A percentile compares a stretch with the other conserved stretches of the same genome.
Evolutionary conservation across 2,329 filamentous ascomycete genomes (phyloP).

Genomic region (Penicillium hesseltinei): DNA sequence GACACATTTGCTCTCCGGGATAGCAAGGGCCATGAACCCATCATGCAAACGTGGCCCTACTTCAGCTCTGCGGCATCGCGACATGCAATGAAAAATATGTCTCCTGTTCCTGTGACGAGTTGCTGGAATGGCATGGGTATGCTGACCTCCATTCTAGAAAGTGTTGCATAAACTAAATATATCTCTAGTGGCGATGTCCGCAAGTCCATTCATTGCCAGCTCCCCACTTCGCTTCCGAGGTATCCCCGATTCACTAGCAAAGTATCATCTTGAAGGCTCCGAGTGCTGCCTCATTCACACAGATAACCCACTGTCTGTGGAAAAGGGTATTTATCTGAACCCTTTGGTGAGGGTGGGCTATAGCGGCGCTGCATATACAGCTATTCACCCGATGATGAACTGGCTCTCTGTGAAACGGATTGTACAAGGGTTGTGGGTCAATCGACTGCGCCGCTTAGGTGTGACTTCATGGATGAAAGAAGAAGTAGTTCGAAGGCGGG

Average conservation of each 20-base stretch:
- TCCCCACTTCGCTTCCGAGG: conserved; percentile 61
- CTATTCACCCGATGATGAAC: conserved; percentile 23
- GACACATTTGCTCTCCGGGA: conserved; percentile 73
- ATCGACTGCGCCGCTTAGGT: conserved; percentile 52
- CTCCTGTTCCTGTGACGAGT: conserved; percentile 59
- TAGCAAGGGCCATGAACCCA: conserved; percentile 60
- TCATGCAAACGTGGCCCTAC: conserved; percentile 67
- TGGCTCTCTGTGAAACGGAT: conserved; percentile 54
- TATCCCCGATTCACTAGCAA: conserved; percentile 59
- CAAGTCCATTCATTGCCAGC: conserved; percentile 21
- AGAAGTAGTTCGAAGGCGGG: conserved; percentile 30
- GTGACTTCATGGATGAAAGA: conserved; percentile 34
- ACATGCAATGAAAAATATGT: conserved; percentile 52
- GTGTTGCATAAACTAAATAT: conserved; percentile 11
- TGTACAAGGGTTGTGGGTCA: conserved; percentile 58
- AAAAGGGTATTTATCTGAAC: conserved; percentile 40
- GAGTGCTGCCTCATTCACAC: conserved; percentile 67
- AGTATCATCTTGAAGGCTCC: conserved; percentile 62
- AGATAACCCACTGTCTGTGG: conserved; percentile 35
- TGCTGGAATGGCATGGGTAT: conserved; percentile 67
- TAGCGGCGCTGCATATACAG: conserved; percentile 26
- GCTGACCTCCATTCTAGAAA: conserved; percentile 11
- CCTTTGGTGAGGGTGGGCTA: conserved; percentile 43
- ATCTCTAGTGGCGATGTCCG: conserved; percentile 26
- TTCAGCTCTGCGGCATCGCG: conserved; percentile 53